Evolutionary conservation across 169 alveolate genomes (phyloP).

Genomic region (Cryptosporidium muris): DNA sequence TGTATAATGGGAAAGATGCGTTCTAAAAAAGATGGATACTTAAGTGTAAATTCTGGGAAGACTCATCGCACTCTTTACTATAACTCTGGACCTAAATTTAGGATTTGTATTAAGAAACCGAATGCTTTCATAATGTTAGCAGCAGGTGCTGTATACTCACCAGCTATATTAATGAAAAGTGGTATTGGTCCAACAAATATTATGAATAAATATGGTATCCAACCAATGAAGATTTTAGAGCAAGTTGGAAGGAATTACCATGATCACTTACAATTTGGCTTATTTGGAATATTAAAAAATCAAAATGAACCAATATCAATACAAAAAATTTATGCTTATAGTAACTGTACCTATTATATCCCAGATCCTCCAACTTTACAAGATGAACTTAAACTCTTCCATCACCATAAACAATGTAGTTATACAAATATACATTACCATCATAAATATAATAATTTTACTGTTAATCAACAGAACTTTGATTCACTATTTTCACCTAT

Average conservation of each 20-base stretch:
- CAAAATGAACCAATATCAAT: conserved; percentile 45
- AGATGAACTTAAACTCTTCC: conserved; percentile 56
- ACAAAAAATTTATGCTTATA: conserved; percentile 65
- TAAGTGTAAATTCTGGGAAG: conserved; percentile 55
- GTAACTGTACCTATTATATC: conserved; percentile 49
- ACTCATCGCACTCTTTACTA: conserved; percentile 60
- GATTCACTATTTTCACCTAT: conserved; percentile 37
- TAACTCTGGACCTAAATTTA: conserved; percentile 46
- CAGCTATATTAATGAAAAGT: conserved; percentile 68
- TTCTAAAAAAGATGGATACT: conserved; percentile 48
- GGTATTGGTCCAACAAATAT: conserved; percentile 63
- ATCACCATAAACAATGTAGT: background rate
- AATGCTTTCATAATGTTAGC: conserved; percentile 51
- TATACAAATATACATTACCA: background rate
- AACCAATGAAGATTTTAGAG: conserved; percentile 49
- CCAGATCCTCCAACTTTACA: conserved; percentile 65
- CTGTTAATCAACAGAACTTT: conserved; percentile 20
- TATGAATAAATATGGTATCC: conserved; percentile 38
- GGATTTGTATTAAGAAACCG: conserved; percentile 42
- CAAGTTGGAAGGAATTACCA: conserved; percentile 69
- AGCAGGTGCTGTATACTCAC: conserved; percentile 59
- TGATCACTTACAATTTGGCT: conserved; percentile 69
- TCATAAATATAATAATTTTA: background rate
- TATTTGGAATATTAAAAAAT: conserved; percentile 63
- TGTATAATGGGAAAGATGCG: conserved; percentile 62